Evolutionary conservation across 805 yeast species (phyloP).

Genomic region (Ogataea naganishii): DNA sequence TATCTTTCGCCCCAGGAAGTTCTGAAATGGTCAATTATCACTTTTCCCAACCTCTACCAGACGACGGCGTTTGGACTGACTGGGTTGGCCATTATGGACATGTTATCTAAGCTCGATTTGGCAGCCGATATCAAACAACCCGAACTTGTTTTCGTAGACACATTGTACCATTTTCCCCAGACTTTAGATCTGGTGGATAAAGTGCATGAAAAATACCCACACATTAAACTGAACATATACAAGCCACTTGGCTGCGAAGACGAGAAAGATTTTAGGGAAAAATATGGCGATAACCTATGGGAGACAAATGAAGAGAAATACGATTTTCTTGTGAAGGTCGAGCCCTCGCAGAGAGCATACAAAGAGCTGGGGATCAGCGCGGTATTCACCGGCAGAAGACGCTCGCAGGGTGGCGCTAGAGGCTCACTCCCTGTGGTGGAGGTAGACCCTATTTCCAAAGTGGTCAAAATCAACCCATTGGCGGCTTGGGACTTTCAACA

Average conservation of each 20-base stretch:
- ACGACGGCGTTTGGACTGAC: constrained; percentile 95
- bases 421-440: constrained; percentile 67
- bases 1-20: constrained; percentile 59
- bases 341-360: constrained; percentile 85
- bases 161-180: constrained; percentile 92
- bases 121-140: constrained; percentile 20
- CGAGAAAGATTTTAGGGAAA: constrained; percentile 54
- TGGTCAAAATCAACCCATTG: constrained; percentile 83
- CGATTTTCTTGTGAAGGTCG: constrained; percentile 85
- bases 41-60: constrained; percentile 77
- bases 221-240: constrained; percentile 50
- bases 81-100: constrained; percentile 82
- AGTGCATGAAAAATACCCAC: constrained; percentile 48
- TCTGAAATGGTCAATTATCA: constrained; percentile 72
- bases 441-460: constrained; percentile 57
- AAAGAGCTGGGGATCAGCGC: constrained; percentile 64
- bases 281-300: constrained; percentile 78
- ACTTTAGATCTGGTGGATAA: constrained; percentile 65
- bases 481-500: constrained; percentile 73
- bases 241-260: constrained; percentile 50
- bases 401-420: constrained; percentile 84
- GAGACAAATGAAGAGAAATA: constrained; percentile 71
- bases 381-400: constrained; percentile 86
- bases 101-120: constrained; percentile 46
- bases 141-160: constrained; percentile 81